Evolutionary conservation across 2,329 filamentous ascomycete genomes (phyloP), one percentile per base, ranked within the genome.

Genomic region (Myriangium duriaei): DNA sequence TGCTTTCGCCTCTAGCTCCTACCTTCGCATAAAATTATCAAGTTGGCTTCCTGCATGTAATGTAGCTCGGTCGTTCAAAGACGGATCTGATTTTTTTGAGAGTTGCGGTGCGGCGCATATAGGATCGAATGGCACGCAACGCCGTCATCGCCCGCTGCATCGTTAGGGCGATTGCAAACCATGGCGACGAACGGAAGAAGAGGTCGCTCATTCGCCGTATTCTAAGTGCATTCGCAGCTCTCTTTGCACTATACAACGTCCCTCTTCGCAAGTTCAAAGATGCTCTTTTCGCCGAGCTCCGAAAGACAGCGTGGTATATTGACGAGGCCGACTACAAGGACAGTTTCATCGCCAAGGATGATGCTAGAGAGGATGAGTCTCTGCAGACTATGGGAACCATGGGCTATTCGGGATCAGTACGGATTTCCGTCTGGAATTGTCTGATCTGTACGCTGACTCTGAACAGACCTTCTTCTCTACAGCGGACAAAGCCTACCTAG

Each of bases 401-500:
- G 57, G 80, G 80, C 2, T 82, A 81, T 52, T 81, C 76, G 17
- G 81, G 81, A 34, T 83, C 79, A 14, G 68, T 74, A 55, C 12
- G n/a, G n/a, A 7, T 53, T 45, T 1, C 11, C 37, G 17, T 15
- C 32, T 14, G 6, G 17, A 21, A 15, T n/a, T 40, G 30, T 10
- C 16, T 14, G 3, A 30, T 4, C 1, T n/a, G 42, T 17, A 17
- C 13, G 18, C 30, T 33, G 7, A 21, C 19, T 30, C 5, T 19
- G 13, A n/a, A 13, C 41, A 73, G 59, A 81, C 79, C 0, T 85
- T 85, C 58, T 83, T 81, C 57, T 69, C 67, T 4, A 84, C 80
- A 0, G 57, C 63, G 3, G 72, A 85, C 47, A 65, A 64, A n/a
- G 72, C 71, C 45, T 84, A 73, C 50, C 67, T 85, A 6, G 65